phyloP scores from a whole-genome alignment of 805 yeast genomes.

The Suhomyces faveliae region DNA sequence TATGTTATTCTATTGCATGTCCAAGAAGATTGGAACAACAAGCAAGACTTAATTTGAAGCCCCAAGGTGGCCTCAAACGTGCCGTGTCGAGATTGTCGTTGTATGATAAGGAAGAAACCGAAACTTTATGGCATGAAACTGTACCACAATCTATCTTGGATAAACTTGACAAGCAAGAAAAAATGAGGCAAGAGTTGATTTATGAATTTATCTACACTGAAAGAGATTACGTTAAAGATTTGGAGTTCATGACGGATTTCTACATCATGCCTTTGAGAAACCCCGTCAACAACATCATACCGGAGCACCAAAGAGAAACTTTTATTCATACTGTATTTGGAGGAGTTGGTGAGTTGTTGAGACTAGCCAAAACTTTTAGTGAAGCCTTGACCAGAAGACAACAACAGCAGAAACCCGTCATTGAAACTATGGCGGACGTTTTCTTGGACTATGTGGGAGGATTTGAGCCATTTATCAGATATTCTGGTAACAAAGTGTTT shows the following conservation, averaged over 20 bases:
- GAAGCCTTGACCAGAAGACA: conserved; percentile 82
- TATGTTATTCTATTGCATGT: conserved; percentile 95
- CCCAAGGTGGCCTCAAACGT: conserved; percentile 78
- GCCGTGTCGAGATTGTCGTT: conserved; percentile 69
- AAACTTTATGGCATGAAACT: conserved; percentile 89
- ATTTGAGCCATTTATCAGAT: conserved; percentile 89
- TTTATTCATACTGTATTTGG: conserved; percentile 90
- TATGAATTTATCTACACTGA: conserved; percentile 93
- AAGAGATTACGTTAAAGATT: conserved; percentile 90
- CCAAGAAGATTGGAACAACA: conserved; percentile 95
- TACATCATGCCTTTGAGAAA: conserved; percentile 90
- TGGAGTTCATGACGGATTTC: conserved; percentile 88
- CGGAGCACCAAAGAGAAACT: conserved; percentile 84
- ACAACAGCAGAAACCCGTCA: conserved; percentile 82
- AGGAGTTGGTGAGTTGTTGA: conserved; percentile 81
- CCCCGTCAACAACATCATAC: conserved; percentile 70
- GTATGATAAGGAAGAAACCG: conserved; percentile 69
- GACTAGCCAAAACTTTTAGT: conserved; percentile 79
- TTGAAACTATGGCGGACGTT: conserved; percentile 83
- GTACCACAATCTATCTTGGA: conserved; percentile 81
- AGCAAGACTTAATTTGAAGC: conserved; percentile 84
- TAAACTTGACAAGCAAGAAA: conserved; percentile 75
- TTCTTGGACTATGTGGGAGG: conserved; percentile 78
- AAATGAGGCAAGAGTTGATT: conserved; percentile 91
- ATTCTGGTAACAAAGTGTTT: conserved; percentile 92